phyloP scores from a whole-genome alignment of 2,329 filamentous ascomycete genomes.

The Eutypa lata region DNA sequence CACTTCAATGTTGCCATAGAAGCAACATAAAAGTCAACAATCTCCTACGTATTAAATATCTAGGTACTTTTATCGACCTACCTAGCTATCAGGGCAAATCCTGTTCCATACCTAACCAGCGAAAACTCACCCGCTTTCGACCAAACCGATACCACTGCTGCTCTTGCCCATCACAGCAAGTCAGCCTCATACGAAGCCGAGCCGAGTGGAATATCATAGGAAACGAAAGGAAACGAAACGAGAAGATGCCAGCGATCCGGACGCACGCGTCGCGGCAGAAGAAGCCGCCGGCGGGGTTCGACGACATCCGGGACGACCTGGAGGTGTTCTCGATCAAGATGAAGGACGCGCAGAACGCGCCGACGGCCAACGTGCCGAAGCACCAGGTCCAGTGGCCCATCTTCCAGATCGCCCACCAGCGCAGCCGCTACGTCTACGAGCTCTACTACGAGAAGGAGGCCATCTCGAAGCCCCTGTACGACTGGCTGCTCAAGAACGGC shows the following conservation, averaged over 20 bases:
- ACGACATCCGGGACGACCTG: constrained; percentile 83
- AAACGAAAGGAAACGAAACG: constrained; percentile 1
- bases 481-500: constrained; percentile 93
- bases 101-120: no score
- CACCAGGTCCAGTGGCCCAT: constrained; percentile 96
- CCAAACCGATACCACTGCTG: no score
- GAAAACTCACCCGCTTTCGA: no score
- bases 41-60: background rate
- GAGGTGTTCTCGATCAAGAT: constrained; percentile 86
- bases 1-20: constrained; percentile 4
- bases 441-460: constrained; percentile 97
- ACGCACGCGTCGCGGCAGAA: constrained; percentile 64
- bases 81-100: no score
- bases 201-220: background rate
- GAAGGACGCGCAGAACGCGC: constrained; percentile 91
- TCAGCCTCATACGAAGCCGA: no score
- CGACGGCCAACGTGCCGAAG: constrained; percentile 73
- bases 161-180: no score
- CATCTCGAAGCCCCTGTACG: constrained; percentile 87
- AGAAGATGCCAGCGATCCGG: constrained; percentile 71
- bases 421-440: constrained; percentile 91
- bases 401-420: constrained; percentile 94
- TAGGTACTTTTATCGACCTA: no score
- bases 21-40: constrained; percentile 4
- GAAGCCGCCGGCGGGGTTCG: constrained; percentile 80